A percentile compares a stretch with the other conserved stretches of the same genome.
phyloP scores from a whole-genome alignment of 805 yeast genomes.

The Yueomyces sp. region DNA sequence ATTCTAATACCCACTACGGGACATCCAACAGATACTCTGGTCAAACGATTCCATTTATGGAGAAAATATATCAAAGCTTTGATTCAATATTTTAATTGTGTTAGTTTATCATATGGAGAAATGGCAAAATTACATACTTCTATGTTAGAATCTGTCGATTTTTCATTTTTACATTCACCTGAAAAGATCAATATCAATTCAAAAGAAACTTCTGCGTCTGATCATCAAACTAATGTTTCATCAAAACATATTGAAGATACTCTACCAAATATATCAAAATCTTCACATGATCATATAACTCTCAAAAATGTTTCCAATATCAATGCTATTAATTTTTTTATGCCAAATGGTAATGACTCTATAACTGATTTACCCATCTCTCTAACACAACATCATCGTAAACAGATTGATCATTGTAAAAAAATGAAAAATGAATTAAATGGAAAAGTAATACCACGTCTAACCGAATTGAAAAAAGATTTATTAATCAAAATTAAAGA shows the following conservation, averaged over 20 bases:
- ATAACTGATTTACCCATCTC: slow-evolving; percentile 71
- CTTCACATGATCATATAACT: slow-evolving; percentile 11
- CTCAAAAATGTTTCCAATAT: slow-evolving; percentile 11
- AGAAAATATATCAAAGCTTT: slow-evolving; percentile 63
- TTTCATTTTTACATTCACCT: slow-evolving; percentile 19
- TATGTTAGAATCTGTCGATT: slow-evolving; percentile 61
- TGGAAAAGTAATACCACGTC: slow-evolving; percentile 47
- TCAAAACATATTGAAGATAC: neutral
- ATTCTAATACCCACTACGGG: slow-evolving; percentile 43
- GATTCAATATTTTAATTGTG: slow-evolving; percentile 62
- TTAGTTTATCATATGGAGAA: slow-evolving; percentile 79
- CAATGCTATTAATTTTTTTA: slow-evolving; percentile 30
- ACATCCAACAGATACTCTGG: slow-evolving; percentile 78
- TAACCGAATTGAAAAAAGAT: slow-evolving; percentile 62
- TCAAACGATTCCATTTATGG: slow-evolving; percentile 80
- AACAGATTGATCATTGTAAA: slow-evolving; percentile 45
- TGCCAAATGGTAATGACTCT: slow-evolving; percentile 69
- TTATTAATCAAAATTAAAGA: slow-evolving; percentile 75
- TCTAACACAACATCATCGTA: slow-evolving; percentile 50
- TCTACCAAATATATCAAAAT: slow-evolving; percentile 8
- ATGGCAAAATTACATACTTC: slow-evolving; percentile 71
- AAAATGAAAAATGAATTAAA: slow-evolving; percentile 47
- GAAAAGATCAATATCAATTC: too few species aligned
- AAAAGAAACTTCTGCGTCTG: too few species aligned
- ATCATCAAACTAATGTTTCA: too few species aligned